Evolutionary conservation across 306 rosid genomes (phyloP), one percentile per base, ranked within the genome.

Genomic region (Trifolium dubium): DNA sequence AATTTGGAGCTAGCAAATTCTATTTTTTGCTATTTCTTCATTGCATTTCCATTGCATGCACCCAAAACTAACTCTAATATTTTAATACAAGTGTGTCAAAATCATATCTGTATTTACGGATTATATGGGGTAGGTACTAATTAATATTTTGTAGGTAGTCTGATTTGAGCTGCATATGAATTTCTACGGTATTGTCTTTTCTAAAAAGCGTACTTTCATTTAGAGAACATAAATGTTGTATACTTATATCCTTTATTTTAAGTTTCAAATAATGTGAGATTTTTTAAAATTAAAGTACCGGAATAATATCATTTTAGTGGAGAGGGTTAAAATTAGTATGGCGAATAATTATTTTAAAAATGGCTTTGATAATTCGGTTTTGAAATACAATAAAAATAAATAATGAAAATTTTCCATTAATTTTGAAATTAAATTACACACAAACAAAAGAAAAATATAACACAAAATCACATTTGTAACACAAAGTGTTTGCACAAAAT

Each of bases 1-100:
- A 41, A 79, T 75, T 49, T 75, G 78, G 81, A 49, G 75, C n/a
- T n/a, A n/a, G n/a, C 68, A 15, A 67, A 6, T 54, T 35, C 70
- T 72, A 32, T 61, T 56, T 62, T 62, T 69, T n/a, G 7, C 43
- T 41, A 43, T 69, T 70, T 69, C 68, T 39, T 43, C 55, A 54
- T n/a, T 71, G 65, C 23, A 23, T 23, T 23, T 23, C 1, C 23
- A 23, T 23, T 23, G 23, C 23, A 23, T 23, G 23, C 14, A 29
- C 23, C 69, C 7, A 4, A 43, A 69, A 17, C 23, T 47, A 54
- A 55, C 51, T 44, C 17, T 10, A 34, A 63, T 35, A 74, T 41
- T 40, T 51, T 73, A 67, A 41, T 14, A 0, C 53, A 2, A 11
- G n/a, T 14, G 10, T 18, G 5, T 77, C 54, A 50, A 60, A 2